Conservation (phyloP, 495 filamentous ascomycete species). For the Tetracladium marchalianum region DNA sequence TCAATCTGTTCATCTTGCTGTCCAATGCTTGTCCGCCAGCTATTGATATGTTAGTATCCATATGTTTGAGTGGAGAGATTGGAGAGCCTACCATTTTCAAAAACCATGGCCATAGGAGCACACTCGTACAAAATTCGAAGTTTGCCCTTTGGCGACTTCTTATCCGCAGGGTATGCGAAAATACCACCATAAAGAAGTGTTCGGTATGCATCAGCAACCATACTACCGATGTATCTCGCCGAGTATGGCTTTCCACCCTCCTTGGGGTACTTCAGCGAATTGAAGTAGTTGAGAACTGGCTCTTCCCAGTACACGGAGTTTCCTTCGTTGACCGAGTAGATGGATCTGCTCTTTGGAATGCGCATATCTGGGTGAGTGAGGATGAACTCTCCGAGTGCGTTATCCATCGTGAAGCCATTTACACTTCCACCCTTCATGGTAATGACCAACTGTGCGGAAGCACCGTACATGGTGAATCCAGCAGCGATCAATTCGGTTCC, state of each 20-base stretch:
- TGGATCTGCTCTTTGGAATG: conserved; percentile 67
- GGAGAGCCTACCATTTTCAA: conserved; percentile 76
- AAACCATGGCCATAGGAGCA: conserved; percentile 97
- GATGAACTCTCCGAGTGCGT: conserved; percentile 95
- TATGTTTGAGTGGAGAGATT: not conserved
- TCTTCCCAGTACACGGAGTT: conserved; percentile 96
- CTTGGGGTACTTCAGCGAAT: conserved; percentile 69
- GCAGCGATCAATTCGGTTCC: conserved; percentile 87
- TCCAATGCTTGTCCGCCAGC: conserved; percentile 89
- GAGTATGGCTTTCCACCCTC: conserved; percentile 83
- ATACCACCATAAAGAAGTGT: conserved; percentile 93
- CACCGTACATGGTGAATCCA: conserved; percentile 99
- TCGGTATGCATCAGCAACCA: conserved; percentile 97
- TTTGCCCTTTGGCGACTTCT: conserved; percentile 98
- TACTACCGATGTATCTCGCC: conserved; percentile 88
- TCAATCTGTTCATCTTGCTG: conserved; percentile 78
- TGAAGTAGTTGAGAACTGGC: conserved; percentile 75
- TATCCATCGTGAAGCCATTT: conserved; percentile 96
- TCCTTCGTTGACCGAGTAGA: conserved; percentile 98
- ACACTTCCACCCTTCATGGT: conserved; percentile 91
- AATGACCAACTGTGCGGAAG: conserved; percentile 89
- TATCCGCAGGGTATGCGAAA: conserved; percentile 95
- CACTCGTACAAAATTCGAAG: conserved; percentile 96
- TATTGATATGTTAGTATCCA: conserved; percentile 17
- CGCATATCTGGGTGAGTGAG: conserved; percentile 92